phyloP scores from a whole-genome alignment of 2,329 filamentous ascomycete species.

The Xenoacremonium recifei region DNA sequence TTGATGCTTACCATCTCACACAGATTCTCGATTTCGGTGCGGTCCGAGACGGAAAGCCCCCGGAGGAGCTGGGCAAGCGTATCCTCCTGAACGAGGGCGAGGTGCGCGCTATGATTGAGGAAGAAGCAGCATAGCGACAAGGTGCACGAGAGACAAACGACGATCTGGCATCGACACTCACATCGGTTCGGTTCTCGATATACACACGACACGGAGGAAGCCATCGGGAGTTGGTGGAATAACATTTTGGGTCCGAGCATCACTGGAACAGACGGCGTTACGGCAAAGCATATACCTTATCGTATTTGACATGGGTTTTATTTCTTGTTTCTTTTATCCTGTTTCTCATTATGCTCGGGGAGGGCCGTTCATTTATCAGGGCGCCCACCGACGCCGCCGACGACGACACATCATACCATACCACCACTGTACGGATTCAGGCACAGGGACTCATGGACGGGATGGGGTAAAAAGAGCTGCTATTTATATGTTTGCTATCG shows the following conservation, averaged over 20 bases:
- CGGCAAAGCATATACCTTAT: slow-evolving; percentile 24
- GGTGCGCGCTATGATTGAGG: slow-evolving; percentile 49
- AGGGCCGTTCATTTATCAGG: too few relatives aligned
- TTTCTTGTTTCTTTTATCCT: slow-evolving; percentile 10
- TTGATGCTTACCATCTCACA: background rate
- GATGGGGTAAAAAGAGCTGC: too few relatives aligned
- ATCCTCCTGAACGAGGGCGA: slow-evolving; percentile 64
- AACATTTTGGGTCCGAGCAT: slow-evolving; percentile 19
- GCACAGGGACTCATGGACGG: too few relatives aligned
- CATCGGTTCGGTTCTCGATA: slow-evolving; percentile 10
- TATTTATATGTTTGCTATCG: too few relatives aligned
- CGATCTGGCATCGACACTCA: slow-evolving; percentile 1
- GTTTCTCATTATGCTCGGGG: background rate
- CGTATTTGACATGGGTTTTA: too few relatives aligned
- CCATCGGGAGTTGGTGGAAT: slow-evolving; percentile 22
- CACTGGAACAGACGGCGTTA: slow-evolving; percentile 19
- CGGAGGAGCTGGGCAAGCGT: slow-evolving; percentile 74
- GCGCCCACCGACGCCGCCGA: too few relatives aligned
- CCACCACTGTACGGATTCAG: too few relatives aligned
- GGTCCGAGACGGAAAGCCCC: slow-evolving; percentile 79
- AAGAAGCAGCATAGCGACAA: too few relatives aligned
- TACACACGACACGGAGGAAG: slow-evolving; percentile 15
- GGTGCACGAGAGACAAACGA: slow-evolving; percentile 5
- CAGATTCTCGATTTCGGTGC: slow-evolving; percentile 98
- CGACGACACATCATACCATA: too few relatives aligned